Evolutionary conservation across 805 yeast genomes (phyloP).

Genomic region (Candida hispaniensis): DNA sequence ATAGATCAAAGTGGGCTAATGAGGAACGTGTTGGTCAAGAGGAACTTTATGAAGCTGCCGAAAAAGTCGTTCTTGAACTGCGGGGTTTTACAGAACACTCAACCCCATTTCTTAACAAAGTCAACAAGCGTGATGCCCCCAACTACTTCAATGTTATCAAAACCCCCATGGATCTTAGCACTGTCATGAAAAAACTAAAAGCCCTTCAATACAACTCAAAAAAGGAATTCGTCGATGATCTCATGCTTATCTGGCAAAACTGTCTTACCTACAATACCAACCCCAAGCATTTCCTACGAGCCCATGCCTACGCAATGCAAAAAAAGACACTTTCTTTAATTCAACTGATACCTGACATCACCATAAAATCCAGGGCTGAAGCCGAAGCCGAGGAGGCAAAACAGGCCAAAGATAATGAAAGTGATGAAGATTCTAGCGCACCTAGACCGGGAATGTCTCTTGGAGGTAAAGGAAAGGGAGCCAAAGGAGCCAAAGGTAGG

Average conservation of each 20-base stretch:
- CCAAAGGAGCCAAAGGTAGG: constrained; percentile 22
- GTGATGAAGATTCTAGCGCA: constrained; percentile 18
- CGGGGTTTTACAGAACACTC: constrained; percentile 93
- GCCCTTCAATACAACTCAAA: constrained; percentile 73
- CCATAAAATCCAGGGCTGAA: constrained; percentile 43
- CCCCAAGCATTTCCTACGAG: constrained; percentile 82
- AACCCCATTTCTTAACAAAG: constrained; percentile 88
- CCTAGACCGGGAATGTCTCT: constrained; percentile 29
- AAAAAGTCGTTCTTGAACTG: constrained; percentile 81
- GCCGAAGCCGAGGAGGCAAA: constrained; percentile 32
- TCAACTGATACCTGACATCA: constrained; percentile 84
- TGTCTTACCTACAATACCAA: constrained; percentile 90
- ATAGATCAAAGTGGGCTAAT: constrained; percentile 95
- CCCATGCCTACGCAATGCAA: constrained; percentile 94
- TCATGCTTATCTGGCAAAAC: constrained; percentile 91
- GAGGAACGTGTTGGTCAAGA: constrained; percentile 95
- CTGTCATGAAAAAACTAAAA: constrained; percentile 84
- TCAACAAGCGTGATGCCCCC: constrained; percentile 97
- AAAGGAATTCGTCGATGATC: constrained; percentile 84
- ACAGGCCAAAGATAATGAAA: constrained; percentile 16
- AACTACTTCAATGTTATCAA: constrained; percentile 85
- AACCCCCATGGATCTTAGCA: constrained; percentile 92
- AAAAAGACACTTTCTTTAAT: constrained; percentile 65
- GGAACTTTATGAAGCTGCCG: constrained; percentile 94
- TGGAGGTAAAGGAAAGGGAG: constrained; percentile 27